Base-by-base conservation (phyloP, 768 basidiomycete genomes). In the Termitomyces sp. region DNA sequence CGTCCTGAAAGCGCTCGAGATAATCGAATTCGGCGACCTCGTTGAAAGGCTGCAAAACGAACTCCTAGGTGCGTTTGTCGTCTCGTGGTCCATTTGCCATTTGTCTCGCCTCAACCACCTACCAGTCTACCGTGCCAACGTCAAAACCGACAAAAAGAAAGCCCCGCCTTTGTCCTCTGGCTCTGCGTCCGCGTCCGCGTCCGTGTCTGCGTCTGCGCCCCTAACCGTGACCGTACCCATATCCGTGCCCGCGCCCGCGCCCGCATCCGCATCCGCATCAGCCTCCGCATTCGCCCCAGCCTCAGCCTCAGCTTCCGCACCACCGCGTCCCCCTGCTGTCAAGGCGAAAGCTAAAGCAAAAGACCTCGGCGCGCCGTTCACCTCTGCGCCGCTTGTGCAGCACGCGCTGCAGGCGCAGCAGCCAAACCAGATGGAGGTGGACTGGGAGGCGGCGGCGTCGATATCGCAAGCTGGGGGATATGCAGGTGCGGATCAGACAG, bases 1-100 rank as follows among this genome's bases (percentile, higher is more conserved):
- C 66, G 92, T 97, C 0, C 81, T 95, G 60, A 91, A 88, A 67
- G 94, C 91, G 0, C 79, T 94, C 9, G 91, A 93, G 66, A 73
- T 82, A 55, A 80, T 92, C 36, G 87, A 92, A 61, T 86, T 93
- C 61, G 81, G 83, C 2, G 89, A 92, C 65, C 73, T 92, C 43
- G 80, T 85, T 0, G 80, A 82, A 34, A 73, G 74, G 43, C 75
- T 92, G 4, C 83, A 87, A 59, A 71, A 65, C 0, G 90, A 93
- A 66, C 79, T 93, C 9, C 72, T 79, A 58, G 72, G 92, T 87
- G 56, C 60, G 79, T 72, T 29, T 6, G 29, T 6, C 29, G 29
- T 29, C 29, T 29, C 29, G n/a, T n/a, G n/a, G n/a, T n/a, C n/a
- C n/a, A n/a, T n/a, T n/a, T n/a, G n/a, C n/a, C n/a, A n/a, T n/a